Evolutionary conservation across 257 asterid genomes (phyloP), one percentile per base, ranked within the genome.

Genomic region (Ligustrum vulgare): DNA sequence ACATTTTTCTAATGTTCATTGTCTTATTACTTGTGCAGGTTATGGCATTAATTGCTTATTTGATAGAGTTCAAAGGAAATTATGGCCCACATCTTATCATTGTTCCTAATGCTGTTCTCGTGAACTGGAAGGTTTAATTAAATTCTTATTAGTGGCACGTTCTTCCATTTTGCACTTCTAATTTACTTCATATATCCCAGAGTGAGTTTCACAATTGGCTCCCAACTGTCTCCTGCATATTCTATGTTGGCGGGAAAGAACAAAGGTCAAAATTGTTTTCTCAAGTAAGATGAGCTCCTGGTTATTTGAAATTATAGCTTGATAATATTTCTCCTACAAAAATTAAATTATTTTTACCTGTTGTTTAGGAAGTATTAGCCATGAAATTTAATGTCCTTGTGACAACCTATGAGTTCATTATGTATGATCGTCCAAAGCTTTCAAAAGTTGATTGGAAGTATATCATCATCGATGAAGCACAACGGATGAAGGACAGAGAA

Each of bases 81-180:
- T 95, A 95, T 83, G 99, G 99, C 20, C 99, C 99, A 32, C 99
- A 95, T 87, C 97, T 95, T 20, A 93, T 95, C 77, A 88, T 95
- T 79, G 99, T 95, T 79, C 99, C 99, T 62, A 95, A 95, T 87
- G 99, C 99, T 78, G 99, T 95, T 84, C 86, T 95, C 67, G 99
- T 95, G 74, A 95, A 95, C 88, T 95, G 99, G 99, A 95, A 95
- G 98, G 99, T 95, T 68, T 75, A 45, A 78, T 49, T 63, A 49
- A 67, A 12, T 66, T 58, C 34, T 69, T 75, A 8, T 33, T 22
- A 51, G 63, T 31, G 7, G n/a, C 8, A 51, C 75, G 28, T 74
- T 63, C 54, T 71, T 66, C 37, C 54, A 31, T 62, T 66, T 69
- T 12, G 68, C 79, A 32, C 37, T 71, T 43, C 83, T 85, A 79